Evolutionary conservation across 768 basidiomycete genomes (phyloP).

Genomic region (Punctularia strigosozonata): DNA sequence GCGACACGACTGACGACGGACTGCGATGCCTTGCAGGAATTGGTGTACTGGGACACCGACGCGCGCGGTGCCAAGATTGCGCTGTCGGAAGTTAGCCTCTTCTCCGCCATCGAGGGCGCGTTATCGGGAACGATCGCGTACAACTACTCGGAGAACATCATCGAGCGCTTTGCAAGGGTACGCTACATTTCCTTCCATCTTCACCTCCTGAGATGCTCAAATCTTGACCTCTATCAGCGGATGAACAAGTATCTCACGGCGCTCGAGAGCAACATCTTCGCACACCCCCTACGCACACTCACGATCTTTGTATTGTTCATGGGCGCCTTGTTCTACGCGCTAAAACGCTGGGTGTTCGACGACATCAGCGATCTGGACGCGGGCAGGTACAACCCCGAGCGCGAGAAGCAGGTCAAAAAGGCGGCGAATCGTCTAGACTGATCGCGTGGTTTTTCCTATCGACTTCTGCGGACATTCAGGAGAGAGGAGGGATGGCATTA

Average conservation of each 20-base stretch:
- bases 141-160: slow-evolving; percentile 57
- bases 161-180: slow-evolving; percentile 60
- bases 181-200: slow-evolving; percentile 11
- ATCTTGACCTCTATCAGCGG: slow-evolving; percentile 11
- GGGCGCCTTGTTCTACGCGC: slow-evolving; percentile 11
- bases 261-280: slow-evolving; percentile 14
- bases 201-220: background rate
- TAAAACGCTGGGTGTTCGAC: too few relatives aligned
- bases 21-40: slow-evolving; percentile 26
- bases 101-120: slow-evolving; percentile 60
- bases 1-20: background rate
- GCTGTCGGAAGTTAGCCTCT: slow-evolving; percentile 45
- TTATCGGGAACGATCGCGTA: slow-evolving; percentile 33
- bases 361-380: too few relatives aligned
- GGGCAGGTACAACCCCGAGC: too few relatives aligned
- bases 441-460: too few relatives aligned
- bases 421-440: too few relatives aligned
- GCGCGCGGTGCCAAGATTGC: slow-evolving; percentile 39
- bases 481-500: too few relatives aligned
- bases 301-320: slow-evolving; percentile 11
- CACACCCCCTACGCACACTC: slow-evolving; percentile 16
- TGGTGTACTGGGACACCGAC: slow-evolving; percentile 72
- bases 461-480: too few relatives aligned
- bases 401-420: too few relatives aligned
- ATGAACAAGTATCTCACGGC: slow-evolving; percentile 17